A percentile compares a stretch with the other conserved stretches of the same genome.
These are phyloP conservation scores for Ustilago cynodontis DNA, from an alignment of 1,284 basidiomycete genomes.

Conservation along the genomic window DNA sequence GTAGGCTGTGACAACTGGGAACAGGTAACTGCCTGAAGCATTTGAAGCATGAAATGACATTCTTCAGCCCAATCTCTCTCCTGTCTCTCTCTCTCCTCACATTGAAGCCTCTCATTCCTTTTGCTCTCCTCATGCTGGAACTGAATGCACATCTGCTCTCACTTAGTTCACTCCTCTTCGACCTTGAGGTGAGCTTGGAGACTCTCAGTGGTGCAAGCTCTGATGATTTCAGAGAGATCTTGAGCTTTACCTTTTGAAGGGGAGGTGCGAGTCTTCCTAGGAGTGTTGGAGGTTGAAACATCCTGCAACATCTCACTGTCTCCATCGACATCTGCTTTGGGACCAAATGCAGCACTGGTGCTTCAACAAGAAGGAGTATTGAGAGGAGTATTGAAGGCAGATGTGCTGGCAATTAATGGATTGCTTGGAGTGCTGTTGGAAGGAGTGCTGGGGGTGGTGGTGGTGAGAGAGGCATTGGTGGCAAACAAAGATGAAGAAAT, in stretches of 20 bases:
- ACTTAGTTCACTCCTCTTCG: background rate
- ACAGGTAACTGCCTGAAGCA: no score
- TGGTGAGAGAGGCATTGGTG: no score
- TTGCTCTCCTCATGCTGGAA: background rate
- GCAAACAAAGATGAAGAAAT: background rate
- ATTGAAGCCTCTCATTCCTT: background rate
- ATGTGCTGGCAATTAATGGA: background rate
- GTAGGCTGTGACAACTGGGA: no score
- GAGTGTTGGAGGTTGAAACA: background rate
- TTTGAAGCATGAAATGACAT: no score
- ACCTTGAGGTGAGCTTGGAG: background rate
- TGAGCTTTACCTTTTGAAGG: background rate
- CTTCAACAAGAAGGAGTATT: no score
- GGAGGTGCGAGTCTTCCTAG: background rate
- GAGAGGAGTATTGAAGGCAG: no score
- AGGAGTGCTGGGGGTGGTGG: background rate
- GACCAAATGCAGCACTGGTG: background rate
- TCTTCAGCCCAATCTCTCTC: no score
- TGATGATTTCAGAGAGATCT: background rate
- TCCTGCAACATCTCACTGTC: background rate
- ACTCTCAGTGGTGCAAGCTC: background rate
- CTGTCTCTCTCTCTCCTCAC: background rate
- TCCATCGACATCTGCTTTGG: background rate
- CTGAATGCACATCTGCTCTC: background rate
- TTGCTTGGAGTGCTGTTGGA: no score